Conservation (phyloP, 2,329 filamentous ascomycete species). For the Zymoseptoria ardabiliae region DNA sequence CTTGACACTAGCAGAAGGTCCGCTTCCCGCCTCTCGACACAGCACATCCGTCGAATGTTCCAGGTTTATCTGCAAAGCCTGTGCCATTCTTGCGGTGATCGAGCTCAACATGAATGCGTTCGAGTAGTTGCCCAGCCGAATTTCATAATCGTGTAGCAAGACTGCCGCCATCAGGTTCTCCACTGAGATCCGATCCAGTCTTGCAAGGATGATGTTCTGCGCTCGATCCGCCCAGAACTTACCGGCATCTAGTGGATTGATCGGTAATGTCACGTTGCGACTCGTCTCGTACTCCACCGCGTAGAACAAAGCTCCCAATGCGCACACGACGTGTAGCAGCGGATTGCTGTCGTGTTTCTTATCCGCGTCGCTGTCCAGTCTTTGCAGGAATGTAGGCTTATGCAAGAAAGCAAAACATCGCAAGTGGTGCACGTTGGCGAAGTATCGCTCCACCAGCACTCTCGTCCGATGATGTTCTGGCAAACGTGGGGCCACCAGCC, state of each 20-base stretch:
- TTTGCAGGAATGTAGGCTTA: slow-evolving; percentile 19
- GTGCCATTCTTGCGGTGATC: slow-evolving; percentile 21
- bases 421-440: slow-evolving; percentile 19
- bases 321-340: slow-evolving; percentile 19
- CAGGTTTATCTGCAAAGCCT: slow-evolving; percentile 21
- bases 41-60: slow-evolving; percentile 21
- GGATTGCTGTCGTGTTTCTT: slow-evolving; percentile 18
- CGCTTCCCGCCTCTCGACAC: slow-evolving; percentile 15
- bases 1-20: slow-evolving; percentile 20
- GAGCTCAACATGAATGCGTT: slow-evolving; percentile 22
- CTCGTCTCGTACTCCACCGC: slow-evolving; percentile 15
- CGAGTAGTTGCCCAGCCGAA: slow-evolving; percentile 19
- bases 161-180: slow-evolving; percentile 21
- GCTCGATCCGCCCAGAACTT: slow-evolving; percentile 19
- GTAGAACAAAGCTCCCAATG: slow-evolving; percentile 18
- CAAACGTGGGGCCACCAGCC: slow-evolving; percentile 11
- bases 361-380: slow-evolving; percentile 15
- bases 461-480: slow-evolving; percentile 15
- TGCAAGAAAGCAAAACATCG: slow-evolving; percentile 21
- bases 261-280: slow-evolving; percentile 5
- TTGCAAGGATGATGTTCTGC: slow-evolving; percentile 17
- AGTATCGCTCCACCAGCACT: slow-evolving; percentile 19
- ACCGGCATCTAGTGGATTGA: slow-evolving; percentile 18
- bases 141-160: slow-evolving; percentile 20
- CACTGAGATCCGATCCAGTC: slow-evolving; percentile 18